These are phyloP conservation scores for Scedosporium dehoogii DNA, from an alignment of 2,329 filamentous ascomycete species.

Conservation along the genomic window DNA sequence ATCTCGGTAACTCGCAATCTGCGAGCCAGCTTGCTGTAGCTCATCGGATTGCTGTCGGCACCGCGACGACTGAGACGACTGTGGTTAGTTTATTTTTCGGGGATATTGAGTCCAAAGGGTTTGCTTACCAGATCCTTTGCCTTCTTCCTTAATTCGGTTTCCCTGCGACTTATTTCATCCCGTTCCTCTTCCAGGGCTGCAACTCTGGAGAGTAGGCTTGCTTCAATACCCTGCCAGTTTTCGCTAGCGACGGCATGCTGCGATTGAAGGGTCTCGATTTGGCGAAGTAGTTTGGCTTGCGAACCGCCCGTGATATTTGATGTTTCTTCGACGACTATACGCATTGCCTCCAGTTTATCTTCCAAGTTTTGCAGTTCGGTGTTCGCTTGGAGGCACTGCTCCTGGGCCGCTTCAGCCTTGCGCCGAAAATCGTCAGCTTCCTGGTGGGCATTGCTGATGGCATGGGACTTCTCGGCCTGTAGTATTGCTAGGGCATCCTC, in stretches of 20 bases:
- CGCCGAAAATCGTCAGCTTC: constrained; percentile 66
- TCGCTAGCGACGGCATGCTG: constrained; percentile 91
- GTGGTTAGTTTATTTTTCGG: not conserved
- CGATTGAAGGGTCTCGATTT: constrained; percentile 90
- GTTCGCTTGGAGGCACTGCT: constrained; percentile 66
- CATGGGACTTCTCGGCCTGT: constrained; percentile 70
- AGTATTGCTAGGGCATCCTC: constrained; percentile 53
- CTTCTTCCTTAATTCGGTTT: constrained; percentile 82
- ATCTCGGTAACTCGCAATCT: constrained; percentile 49
- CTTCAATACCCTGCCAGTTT: constrained; percentile 96
- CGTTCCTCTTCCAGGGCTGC: constrained; percentile 78
- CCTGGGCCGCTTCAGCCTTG: constrained; percentile 61
- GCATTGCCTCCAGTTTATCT: constrained; percentile 80
- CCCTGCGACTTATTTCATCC: constrained; percentile 73
- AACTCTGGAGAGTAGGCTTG: constrained; percentile 69
- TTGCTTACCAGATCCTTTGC: constrained; percentile 65
- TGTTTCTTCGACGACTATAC: constrained; percentile 77
- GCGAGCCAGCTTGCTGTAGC: constrained; percentile 60
- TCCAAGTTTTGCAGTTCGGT: constrained; percentile 71
- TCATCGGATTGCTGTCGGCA: constrained; percentile 69
- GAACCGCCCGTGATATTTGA: constrained; percentile 73
- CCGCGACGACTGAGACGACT: constrained; percentile 43
- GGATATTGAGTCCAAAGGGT: not conserved
- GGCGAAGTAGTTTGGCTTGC: constrained; percentile 80
- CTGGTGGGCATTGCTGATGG: constrained; percentile 50